These are phyloP conservation scores for Arthrobotrys sphaeroides DNA, from an alignment of 2,329 filamentous ascomycete species.

Conservation along the genomic window DNA sequence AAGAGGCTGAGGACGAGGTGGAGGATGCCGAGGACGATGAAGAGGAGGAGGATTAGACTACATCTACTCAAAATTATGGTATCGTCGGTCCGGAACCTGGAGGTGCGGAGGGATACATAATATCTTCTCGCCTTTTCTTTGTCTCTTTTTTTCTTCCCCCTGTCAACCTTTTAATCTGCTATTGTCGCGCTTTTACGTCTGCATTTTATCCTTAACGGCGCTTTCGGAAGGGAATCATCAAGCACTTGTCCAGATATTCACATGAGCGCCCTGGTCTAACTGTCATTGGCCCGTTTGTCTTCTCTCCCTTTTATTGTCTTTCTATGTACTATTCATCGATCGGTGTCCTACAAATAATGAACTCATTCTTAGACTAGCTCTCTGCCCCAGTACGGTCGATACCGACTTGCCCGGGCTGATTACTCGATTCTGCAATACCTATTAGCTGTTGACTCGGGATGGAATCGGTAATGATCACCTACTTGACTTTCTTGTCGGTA, in stretches of 20 bases:
- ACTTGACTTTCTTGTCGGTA: conserved; percentile 40
- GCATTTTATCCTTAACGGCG: conserved; percentile 24
- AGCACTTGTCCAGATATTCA: conserved; percentile 7
- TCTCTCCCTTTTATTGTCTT: too few relatives aligned
- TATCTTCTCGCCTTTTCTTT: neutral
- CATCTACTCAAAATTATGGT: neutral
- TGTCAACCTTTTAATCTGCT: neutral
- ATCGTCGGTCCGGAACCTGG: neutral
- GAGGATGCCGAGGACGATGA: conserved; percentile 42
- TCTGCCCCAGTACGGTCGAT: neutral
- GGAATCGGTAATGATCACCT: neutral
- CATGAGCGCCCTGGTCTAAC: conserved; percentile 11
- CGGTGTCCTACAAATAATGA: conserved; percentile 3
- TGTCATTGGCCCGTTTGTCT: neutral
- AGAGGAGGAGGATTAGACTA: conserved; percentile 12
- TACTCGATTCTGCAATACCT: neutral
- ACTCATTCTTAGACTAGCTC: conserved; percentile 1
- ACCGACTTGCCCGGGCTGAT: neutral
- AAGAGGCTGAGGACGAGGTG: conserved; percentile 30
- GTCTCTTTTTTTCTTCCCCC: neutral
- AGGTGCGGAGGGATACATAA: neutral
- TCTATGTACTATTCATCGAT: conserved; percentile 38
- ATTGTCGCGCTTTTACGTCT: neutral
- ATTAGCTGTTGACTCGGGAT: neutral
- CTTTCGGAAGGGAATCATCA: conserved; percentile 31